phyloP scores from a whole-genome alignment of 2,329 filamentous ascomycete genomes.

The Fusarium nelsonii region DNA sequence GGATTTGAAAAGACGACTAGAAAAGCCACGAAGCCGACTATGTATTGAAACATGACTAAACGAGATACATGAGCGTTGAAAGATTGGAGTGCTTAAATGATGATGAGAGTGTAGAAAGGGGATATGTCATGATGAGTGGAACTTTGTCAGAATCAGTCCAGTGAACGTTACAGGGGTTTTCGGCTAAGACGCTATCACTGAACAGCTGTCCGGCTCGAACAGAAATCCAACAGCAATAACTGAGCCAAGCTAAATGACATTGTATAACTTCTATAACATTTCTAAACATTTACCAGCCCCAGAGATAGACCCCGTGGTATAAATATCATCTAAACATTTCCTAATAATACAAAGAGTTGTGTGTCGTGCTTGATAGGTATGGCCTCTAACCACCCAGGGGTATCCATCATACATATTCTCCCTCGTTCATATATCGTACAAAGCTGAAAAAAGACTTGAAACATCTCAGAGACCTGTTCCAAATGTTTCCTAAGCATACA shows the following conservation, averaged over 20 bases:
- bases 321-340: not conserved
- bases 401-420: slow-evolving; percentile 41
- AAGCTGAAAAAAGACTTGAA: slow-evolving; percentile 7
- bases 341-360: slow-evolving; percentile 35
- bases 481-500: slow-evolving; percentile 10
- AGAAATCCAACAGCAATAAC: not conserved
- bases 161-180: slow-evolving; percentile 1
- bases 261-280: not conserved
- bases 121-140: slow-evolving; percentile 22
- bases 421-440: slow-evolving; percentile 4
- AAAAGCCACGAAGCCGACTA: slow-evolving; percentile 57
- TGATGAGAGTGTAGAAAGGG: not conserved
- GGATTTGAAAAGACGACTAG: slow-evolving; percentile 61
- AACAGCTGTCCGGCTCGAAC: not conserved
- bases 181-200: slow-evolving; percentile 21
- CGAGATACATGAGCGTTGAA: not conserved
- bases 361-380: slow-evolving; percentile 9
- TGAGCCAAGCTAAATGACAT: not conserved
- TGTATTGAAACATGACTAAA: slow-evolving; percentile 59
- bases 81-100: not conserved
- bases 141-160: not conserved
- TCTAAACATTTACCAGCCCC: not conserved
- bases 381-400: slow-evolving; percentile 10
- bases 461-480: slow-evolving; percentile 9
- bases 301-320: not conserved